Conservation (phyloP, 139 green algal genomes). For the Zygnema cylindricum region DNA sequence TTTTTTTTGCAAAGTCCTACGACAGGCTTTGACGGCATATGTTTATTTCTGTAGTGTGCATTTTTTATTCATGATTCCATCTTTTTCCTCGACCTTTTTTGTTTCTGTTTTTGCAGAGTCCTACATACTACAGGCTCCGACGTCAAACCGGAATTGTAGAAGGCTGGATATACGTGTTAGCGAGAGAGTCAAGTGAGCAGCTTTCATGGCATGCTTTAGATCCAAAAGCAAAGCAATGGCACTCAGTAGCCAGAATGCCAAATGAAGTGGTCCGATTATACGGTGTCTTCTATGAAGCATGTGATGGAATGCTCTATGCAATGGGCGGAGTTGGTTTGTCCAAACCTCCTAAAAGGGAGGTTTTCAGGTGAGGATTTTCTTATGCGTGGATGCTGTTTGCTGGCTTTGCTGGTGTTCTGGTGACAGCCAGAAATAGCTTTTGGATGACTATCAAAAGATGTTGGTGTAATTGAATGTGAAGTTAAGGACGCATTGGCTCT, state of each 20-base stretch:
- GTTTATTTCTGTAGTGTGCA: too few relatives aligned
- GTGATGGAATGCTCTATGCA: conserved; percentile 36
- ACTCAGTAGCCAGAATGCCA: conserved; percentile 24
- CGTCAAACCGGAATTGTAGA: conserved; percentile 5
- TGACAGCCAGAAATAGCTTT: too few relatives aligned
- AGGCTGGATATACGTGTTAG: conserved; percentile 39
- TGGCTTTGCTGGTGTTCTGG: too few relatives aligned
- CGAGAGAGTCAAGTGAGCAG: background rate
- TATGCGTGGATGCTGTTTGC: too few relatives aligned
- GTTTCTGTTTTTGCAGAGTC: background rate
- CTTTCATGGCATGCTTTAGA: conserved; percentile 32
- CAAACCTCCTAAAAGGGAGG: conserved; percentile 8
- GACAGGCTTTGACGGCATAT: too few relatives aligned
- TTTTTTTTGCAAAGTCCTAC: too few relatives aligned
- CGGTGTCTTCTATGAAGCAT: background rate
- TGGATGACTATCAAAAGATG: too few relatives aligned
- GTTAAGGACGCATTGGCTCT: too few relatives aligned
- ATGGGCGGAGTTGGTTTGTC: conserved; percentile 35
- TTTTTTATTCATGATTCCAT: too few relatives aligned
- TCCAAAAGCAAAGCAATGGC: conserved; percentile 12
- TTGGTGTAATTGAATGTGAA: too few relatives aligned
- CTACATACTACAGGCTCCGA: conserved; percentile 24
- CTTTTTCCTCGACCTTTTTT: too few relatives aligned
- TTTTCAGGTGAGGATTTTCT: conserved; percentile 36
- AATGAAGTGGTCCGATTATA: background rate